Evolutionary conservation across 306 rosid species (phyloP).

Genomic region (Vicia sativa): DNA sequence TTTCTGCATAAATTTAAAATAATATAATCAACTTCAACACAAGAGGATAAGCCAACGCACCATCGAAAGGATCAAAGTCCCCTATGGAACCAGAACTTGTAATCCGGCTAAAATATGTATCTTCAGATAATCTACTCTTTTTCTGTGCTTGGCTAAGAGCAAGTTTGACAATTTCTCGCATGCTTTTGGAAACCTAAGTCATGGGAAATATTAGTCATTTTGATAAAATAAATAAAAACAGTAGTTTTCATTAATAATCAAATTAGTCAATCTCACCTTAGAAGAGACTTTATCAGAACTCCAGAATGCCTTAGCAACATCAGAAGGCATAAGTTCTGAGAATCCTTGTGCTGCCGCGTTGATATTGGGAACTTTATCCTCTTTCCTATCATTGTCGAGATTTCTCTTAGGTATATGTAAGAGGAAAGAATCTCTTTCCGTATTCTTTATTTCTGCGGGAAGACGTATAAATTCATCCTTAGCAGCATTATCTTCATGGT

Average conservation of each 20-base stretch:
- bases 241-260: conserved; percentile 5
- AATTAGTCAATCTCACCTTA: conserved; percentile 68
- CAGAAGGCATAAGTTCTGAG: conserved; percentile 94
- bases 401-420: conserved; percentile 72
- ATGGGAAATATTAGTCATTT: conserved; percentile 34
- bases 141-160: conserved; percentile 90
- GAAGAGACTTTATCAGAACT: conserved; percentile 78
- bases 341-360: conserved; percentile 85
- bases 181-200: conserved; percentile 71
- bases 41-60: conserved; percentile 48
- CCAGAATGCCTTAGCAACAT: conserved; percentile 91
- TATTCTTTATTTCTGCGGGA: conserved; percentile 83
- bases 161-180: conserved; percentile 88
- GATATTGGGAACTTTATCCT: conserved; percentile 63
- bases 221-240: conserved; percentile 22
- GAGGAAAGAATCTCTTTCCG: conserved; percentile 81
- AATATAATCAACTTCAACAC: conserved; percentile 10
- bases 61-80: conserved; percentile 86
- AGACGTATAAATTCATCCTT: conserved; percentile 79
- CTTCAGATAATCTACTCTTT: conserved; percentile 65
- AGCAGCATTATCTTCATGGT: conserved; percentile 66
- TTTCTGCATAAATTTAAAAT: conserved; percentile 13
- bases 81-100: conserved; percentile 58
- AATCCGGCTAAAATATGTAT: conserved; percentile 81
- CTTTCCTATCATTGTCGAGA: conserved; percentile 57